These are phyloP conservation scores for Picochlorum sp. DNA, from an alignment of 139 green algal species.

Conservation along the genomic window DNA sequence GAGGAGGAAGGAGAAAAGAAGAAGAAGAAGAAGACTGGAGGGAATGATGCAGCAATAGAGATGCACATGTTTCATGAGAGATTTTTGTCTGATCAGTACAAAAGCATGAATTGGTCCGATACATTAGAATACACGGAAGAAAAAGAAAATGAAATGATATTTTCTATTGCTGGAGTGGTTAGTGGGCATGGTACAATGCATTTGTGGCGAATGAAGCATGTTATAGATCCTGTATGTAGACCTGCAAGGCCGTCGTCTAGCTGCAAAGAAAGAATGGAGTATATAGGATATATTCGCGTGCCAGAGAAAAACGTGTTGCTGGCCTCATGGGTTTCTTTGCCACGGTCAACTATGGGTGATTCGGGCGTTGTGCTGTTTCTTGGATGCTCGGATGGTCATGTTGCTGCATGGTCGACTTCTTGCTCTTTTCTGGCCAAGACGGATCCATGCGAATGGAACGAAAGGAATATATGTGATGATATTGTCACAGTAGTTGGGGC, in stretches of 20 bases:
- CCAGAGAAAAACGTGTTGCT: not conserved
- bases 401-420: slow-evolving; percentile 11
- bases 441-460: not conserved
- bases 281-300: slow-evolving; percentile 9
- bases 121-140: not conserved
- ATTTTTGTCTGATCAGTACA: not conserved
- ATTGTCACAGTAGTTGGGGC: too few species aligned
- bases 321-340: not conserved
- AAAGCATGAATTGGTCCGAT: slow-evolving; percentile 10
- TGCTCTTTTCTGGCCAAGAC: not conserved
- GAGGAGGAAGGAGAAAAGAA: not conserved
- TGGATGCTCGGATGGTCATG: slow-evolving; percentile 16
- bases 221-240: not conserved
- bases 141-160: not conserved
- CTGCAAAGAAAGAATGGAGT: not conserved
- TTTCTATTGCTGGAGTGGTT: slow-evolving; percentile 16
- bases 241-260: not conserved
- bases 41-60: not conserved
- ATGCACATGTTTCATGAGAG: not conserved
- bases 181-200: slow-evolving; percentile 27
- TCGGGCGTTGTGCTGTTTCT: slow-evolving; percentile 11
- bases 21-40: not conserved
- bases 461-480: too few species aligned
- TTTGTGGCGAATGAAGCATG: slow-evolving; percentile 24
- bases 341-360: not conserved